Conservation (phyloP, 2,329 filamentous ascomycete species). For the Colletotrichum musicola region DNA sequence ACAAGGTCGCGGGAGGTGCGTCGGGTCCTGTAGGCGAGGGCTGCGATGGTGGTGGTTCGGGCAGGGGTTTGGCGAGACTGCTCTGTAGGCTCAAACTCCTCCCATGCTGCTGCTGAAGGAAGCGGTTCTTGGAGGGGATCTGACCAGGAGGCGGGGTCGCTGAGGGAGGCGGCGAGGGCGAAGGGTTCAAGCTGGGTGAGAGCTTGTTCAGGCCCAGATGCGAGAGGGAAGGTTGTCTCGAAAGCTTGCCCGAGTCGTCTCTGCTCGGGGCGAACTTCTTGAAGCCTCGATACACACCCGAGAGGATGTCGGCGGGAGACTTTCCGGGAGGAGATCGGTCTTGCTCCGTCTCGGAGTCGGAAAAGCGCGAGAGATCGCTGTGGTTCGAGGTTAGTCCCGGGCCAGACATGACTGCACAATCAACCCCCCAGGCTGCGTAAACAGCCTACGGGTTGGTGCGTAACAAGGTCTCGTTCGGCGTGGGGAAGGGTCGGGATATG, state of each 20-base stretch:
- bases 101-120: constrained; percentile 65
- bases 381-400: constrained; percentile 51
- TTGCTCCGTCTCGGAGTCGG: constrained; percentile 60
- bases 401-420: constrained; percentile 37
- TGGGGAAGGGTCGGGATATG: not conserved
- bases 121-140: constrained; percentile 33
- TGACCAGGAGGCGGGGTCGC: constrained; percentile 30
- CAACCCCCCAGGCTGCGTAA: constrained; percentile 19
- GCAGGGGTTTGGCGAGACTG: constrained; percentile 70
- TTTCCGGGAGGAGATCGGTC: constrained; percentile 42
- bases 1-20: constrained; percentile 49
- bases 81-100: constrained; percentile 67
- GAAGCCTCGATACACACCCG: constrained; percentile 65
- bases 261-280: constrained; percentile 60
- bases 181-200: constrained; percentile 43
- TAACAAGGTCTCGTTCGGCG: constrained; percentile 4
- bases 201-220: constrained; percentile 52
- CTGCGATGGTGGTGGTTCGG: constrained; percentile 58
- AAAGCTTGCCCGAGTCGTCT: constrained; percentile 58
- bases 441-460: constrained; percentile 19
- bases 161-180: constrained; percentile 45
- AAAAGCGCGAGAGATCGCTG: constrained; percentile 54
- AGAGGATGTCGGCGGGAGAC: constrained; percentile 62
- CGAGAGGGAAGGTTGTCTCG: constrained; percentile 57
- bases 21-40: constrained; percentile 40